These are phyloP conservation scores for Fusarium sulawesiense DNA, from an alignment of 2,329 filamentous ascomycete species.

Conservation along the genomic window DNA sequence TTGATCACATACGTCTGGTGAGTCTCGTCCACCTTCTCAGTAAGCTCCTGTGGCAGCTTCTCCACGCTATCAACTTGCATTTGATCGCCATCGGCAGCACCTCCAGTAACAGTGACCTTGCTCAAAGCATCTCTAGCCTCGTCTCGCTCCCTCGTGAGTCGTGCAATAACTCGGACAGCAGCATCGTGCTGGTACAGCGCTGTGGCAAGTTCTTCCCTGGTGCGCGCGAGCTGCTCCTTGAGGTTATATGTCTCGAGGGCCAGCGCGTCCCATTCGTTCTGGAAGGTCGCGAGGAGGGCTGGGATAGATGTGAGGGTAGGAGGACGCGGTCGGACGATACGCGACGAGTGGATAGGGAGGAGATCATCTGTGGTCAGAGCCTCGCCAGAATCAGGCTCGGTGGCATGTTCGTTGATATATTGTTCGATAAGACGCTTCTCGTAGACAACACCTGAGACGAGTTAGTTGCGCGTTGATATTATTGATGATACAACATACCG, in stretches of 20 bases:
- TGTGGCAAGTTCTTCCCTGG: constrained; percentile 91
- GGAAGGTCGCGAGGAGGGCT: constrained; percentile 91
- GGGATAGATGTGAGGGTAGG: constrained; percentile 96
- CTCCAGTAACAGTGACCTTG: constrained; percentile 78
- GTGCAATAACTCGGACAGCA: constrained; percentile 92
- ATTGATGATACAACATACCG: constrained; percentile 65
- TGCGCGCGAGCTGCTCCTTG: constrained; percentile 88
- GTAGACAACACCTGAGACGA: constrained; percentile 79
- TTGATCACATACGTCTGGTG: constrained; percentile 75
- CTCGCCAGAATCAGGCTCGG: constrained; percentile 90
- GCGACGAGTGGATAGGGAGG: constrained; percentile 84
- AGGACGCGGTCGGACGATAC: constrained; percentile 87
- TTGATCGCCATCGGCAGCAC: constrained; percentile 74
- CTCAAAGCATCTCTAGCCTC: constrained; percentile 91
- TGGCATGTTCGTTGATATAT: constrained; percentile 92
- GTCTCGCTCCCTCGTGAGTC: constrained; percentile 89
- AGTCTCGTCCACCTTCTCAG: constrained; percentile 80
- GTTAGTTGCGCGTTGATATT: constrained; percentile 36
- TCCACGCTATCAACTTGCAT: constrained; percentile 90
- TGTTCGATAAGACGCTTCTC: constrained; percentile 96
- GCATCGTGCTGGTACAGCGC: constrained; percentile 98
- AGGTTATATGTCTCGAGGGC: constrained; percentile 92
- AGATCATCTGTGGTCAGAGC: constrained; percentile 86
- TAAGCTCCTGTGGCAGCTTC: constrained; percentile 77
- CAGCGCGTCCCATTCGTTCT: constrained; percentile 97